These are phyloP conservation scores for Aspergillus vadensis DNA, from an alignment of 2,329 filamentous ascomycete species.

Conservation along the genomic window DNA sequence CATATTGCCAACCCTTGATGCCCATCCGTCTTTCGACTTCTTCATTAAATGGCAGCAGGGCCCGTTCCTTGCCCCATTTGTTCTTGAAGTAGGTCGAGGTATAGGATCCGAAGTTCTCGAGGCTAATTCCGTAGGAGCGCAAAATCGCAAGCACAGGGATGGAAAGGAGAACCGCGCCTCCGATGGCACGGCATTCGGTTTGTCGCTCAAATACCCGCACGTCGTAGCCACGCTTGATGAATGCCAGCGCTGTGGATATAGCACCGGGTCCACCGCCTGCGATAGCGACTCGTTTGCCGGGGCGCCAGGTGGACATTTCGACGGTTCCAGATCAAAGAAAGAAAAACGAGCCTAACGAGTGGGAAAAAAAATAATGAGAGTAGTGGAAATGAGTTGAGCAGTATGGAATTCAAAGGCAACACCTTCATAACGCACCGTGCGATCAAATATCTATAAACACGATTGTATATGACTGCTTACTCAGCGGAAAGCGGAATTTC, in stretches of 20 bases:
- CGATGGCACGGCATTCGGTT: conserved; percentile 4
- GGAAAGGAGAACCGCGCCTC: neutral
- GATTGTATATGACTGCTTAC: too few relatives aligned
- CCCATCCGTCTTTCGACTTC: conserved; percentile 8
- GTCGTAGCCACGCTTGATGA: conserved; percentile 8
- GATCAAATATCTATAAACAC: too few relatives aligned
- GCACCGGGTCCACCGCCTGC: conserved; percentile 2
- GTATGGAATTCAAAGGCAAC: too few relatives aligned
- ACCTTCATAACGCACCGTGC: too few relatives aligned
- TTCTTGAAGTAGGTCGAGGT: conserved; percentile 18
- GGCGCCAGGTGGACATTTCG: neutral
- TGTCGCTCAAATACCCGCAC: conserved; percentile 6
- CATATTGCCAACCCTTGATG: conserved; percentile 24
- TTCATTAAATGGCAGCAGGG: conserved; percentile 20
- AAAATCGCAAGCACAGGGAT: neutral
- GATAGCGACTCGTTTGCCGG: conserved; percentile 1
- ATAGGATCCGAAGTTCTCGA: neutral
- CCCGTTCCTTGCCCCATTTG: conserved; percentile 16
- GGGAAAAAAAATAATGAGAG: too few relatives aligned
- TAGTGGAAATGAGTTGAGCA: too few relatives aligned
- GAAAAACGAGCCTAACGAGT: too few relatives aligned
- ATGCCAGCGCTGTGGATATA: conserved; percentile 3
- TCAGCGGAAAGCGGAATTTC: too few relatives aligned
- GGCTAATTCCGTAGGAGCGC: neutral
- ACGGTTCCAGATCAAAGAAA: too few relatives aligned